Base-by-base conservation (phyloP, 2,329 filamentous ascomycete species). In the Fusarium algeriense region DNA sequence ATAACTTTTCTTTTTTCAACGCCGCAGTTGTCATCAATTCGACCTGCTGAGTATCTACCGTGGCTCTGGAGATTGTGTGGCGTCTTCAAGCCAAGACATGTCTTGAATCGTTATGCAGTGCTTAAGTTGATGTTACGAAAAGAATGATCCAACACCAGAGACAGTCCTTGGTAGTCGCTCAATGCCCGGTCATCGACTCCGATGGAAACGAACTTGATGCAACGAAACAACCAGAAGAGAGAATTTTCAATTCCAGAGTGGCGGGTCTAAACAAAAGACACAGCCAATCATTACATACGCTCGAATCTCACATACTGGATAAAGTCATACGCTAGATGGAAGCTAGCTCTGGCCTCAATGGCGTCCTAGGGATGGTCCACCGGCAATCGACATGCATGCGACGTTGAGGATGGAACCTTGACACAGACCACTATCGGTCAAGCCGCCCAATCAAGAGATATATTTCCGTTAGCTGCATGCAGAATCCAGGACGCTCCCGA, bases 181-280 rank as follows among this genome's bases (percentile, higher is more conserved):
- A 60, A 61, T 35, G 48, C 69, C 69, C 67, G 71, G 73, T 63
- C 64, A 73, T 76, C 74, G 74, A 73, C 72, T 75, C 74, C 65
- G 72, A 67, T 55, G 37, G 52, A 43, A 45, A 60, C 48, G 60
- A 68, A 63, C 58, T 28, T n/a, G 43, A 63, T 64, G 30, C 35
- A 38, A 55, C 35, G 44, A 53, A 46, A 67, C 43, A n/a, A 45
- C 56, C 26, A 57, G 48, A 48, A 69, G 45, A 41, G 60, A 65
- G 63, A 75, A 74, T 69, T 76, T 76, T 76, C 61, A 67, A 56
- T 70, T 60, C 65, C 64, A 64, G 43, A 59, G 68, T 73, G 64
- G 67, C 64, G 71, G 72, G 62, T 59, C 61, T 35, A 26, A 48
- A 40, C 20, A 43, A 50, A 20, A 37, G n/a, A 46, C 19, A 19